These are phyloP conservation scores for Gossypium arboreum DNA, from an alignment of 345 rosid genomes.

Conservation along the genomic window DNA sequence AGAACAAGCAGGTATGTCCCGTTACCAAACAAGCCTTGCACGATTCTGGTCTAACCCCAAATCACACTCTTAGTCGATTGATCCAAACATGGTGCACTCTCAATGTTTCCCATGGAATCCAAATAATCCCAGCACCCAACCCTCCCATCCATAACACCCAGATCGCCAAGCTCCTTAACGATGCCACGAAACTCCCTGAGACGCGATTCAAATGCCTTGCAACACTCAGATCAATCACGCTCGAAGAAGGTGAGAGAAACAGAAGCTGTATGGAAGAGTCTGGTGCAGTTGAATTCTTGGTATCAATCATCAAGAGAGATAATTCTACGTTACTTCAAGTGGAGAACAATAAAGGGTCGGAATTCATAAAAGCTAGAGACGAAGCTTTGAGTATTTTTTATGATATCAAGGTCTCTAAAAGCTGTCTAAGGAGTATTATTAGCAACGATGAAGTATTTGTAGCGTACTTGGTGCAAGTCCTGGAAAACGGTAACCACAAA, in stretches of 20 bases:
- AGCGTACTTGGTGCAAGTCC: slow-evolving; percentile 21
- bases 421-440: slow-evolving; percentile 28
- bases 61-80: slow-evolving; percentile 76
- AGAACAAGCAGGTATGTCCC: slow-evolving; percentile 39
- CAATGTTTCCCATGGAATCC: slow-evolving; percentile 39
- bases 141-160: slow-evolving; percentile 4
- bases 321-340: background rate
- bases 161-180: slow-evolving; percentile 30
- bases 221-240: slow-evolving; percentile 36
- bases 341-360: slow-evolving; percentile 7
- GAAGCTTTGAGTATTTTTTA: slow-evolving; percentile 46
- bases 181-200: slow-evolving; percentile 29
- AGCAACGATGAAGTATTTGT: slow-evolving; percentile 24
- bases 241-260: slow-evolving; percentile 38
- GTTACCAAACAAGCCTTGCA: slow-evolving; percentile 43
- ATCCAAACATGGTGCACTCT: slow-evolving; percentile 86
- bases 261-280: slow-evolving; percentile 29
- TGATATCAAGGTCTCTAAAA: slow-evolving; percentile 26
- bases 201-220: slow-evolving; percentile 28
- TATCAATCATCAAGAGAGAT: slow-evolving; percentile 20
- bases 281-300: slow-evolving; percentile 44
- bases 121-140: slow-evolving; percentile 16
- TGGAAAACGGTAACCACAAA: slow-evolving; percentile 30
- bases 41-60: slow-evolving; percentile 55
- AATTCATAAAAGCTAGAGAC: slow-evolving; percentile 19